Evolutionary conservation across 495 filamentous ascomycete genomes (phyloP), one percentile per base, ranked within the genome.

Genomic region (Pyrenula aspistea): DNA sequence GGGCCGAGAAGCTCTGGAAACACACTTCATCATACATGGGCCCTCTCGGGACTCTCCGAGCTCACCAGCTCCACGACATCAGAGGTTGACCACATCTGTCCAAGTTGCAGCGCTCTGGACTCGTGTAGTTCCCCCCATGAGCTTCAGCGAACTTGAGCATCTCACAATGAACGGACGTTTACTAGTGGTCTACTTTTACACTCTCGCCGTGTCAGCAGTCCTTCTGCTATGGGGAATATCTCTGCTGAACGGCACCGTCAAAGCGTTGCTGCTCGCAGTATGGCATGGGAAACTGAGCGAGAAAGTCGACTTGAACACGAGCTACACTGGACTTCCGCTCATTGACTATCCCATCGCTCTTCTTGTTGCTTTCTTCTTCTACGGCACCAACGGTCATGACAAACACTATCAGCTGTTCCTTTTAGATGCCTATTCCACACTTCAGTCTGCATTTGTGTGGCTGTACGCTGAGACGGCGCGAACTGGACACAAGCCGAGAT

Each of bases 301-400:
- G 8, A 15, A 15, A 15, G 15, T 15, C 57, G 57, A n/a, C 54
- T 53, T 65, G 19, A 65, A 57, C 20, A 65, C 54, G 21, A 54
- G 53, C 22, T 65, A 65, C 55, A 63, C 62, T 0, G 63, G 63
- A 15, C 19, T 65, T 22, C 53, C 57, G 25, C 53, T 64, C 25
- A 54, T 64, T 19, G 58, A 65, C 55, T 69, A 65, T 53, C 59
- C 56, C 12, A 54, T 66, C 53, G 51, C 56, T 0, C 12, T 69
- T 2, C 59, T 69, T 0, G 55, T 61, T 23, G 58, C 62, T 2
- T 63, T 66, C 51, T 59, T 69, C 48, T 58, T 67, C 53, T 63
- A 59, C 52, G 59, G 55, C 10, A 60, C 58, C 2, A 53, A 60
- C 49, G 55, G 57, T 12, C 58, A 56, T 11, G 57, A 65, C 36